Evolutionary conservation across 371 early-diverging fungal species (phyloP).

Genomic region (Conidiobolus incongruus): DNA sequence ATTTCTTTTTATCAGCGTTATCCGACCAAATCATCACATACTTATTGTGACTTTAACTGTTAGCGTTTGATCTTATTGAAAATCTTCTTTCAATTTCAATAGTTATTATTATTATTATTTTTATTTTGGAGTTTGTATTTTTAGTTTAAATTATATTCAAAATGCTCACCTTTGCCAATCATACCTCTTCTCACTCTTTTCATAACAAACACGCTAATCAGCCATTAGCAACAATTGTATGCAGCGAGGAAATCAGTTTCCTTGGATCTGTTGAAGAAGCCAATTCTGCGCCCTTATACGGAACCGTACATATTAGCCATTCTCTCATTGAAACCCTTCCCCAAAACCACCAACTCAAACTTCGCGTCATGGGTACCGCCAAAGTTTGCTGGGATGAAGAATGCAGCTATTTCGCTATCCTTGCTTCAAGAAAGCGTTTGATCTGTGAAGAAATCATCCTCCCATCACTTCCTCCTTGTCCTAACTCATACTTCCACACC

Average conservation of each 20-base stretch:
- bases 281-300: background rate
- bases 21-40: too few relatives aligned
- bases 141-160: too few relatives aligned
- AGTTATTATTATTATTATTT: too few relatives aligned
- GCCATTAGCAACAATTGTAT: too few relatives aligned
- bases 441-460: background rate
- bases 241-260: background rate
- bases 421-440: slow-evolving; percentile 1
- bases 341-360: background rate
- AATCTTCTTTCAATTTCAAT: too few relatives aligned
- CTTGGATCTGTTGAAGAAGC: slow-evolving; percentile 3
- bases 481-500: background rate
- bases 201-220: too few relatives aligned
- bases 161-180: too few relatives aligned
- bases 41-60: too few relatives aligned
- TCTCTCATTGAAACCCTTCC: background rate
- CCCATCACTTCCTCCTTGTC: background rate
- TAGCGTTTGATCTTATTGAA: too few relatives aligned
- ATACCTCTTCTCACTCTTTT: too few relatives aligned
- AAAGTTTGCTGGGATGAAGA: slow-evolving; percentile 5
- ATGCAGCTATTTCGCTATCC: slow-evolving; percentile 1
- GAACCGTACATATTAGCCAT: background rate
- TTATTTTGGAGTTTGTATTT: too few relatives aligned
- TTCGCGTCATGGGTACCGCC: background rate
- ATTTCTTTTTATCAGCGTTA: too few relatives aligned